Evolutionary conservation across 148 eudicot genomes (phyloP), one percentile per base, ranked within the genome.

Genomic region (Bassia scoparia): DNA sequence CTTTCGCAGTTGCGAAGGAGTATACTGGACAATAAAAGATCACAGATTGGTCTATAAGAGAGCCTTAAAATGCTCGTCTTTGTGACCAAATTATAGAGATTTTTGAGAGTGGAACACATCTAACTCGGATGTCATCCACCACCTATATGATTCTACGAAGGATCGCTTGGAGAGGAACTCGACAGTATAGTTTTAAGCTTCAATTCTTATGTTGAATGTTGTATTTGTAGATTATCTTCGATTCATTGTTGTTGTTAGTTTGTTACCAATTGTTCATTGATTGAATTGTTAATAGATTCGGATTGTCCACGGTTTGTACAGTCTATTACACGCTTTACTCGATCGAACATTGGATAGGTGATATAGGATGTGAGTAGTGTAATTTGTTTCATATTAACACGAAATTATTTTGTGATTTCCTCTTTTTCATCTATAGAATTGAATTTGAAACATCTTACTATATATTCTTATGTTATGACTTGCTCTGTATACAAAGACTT

Each of bases 231-330:
- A 61, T 71, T 64, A 33, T 48, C 60, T 58, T 72, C 33, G 62
- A 52, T 75, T 73, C 35, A 16, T 79, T 50, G 68, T 69, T 65
- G 76, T 27, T n/a, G n/a, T n/a, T n/a, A n/a, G n/a, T n/a, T n/a
- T 60, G 77, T 68, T 27, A 60, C 37, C 61, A 9, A 29, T 38
- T 62, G 73, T 61, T 72, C 68, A 72, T 71, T 61, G 20, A 21
- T 60, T 66, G 41, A 79, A 71, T 31, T 74, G 67, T 62, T 69
- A 75, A 79, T 79, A 74, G 69, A 31, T 55, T 72, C 27, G 20
- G 53, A 60, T 52, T 43, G n/a, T 69, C 55, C 54, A 34, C 24
- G 54, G 35, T 38, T 62, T 76, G 61, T 61, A 76, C 64, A 76
- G 68, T 76, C 16, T 68, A 27, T 68, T 68, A 59, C 67, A 48